Evolutionary conservation across 2,329 filamentous ascomycete species (phyloP).

Genomic region (Endocalyx cinctus): DNA sequence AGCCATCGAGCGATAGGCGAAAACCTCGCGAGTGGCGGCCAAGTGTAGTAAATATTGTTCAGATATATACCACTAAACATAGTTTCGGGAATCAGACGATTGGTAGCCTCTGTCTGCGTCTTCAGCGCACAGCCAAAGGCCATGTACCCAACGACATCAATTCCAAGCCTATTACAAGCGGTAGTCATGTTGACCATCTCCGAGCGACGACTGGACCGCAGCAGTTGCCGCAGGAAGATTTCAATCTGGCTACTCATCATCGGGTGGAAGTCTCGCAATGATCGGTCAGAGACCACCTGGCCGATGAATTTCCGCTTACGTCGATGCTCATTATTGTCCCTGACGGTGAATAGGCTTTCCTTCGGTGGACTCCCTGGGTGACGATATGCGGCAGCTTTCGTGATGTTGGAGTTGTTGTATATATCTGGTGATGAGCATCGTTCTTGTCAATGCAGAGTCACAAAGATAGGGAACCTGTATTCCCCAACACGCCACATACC

Average conservation of each 20-base stretch:
- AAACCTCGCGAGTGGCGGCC: too few species aligned
- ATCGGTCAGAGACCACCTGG: slow-evolving; percentile 2
- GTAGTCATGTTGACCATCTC: slow-evolving; percentile 1
- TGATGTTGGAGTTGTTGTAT: slow-evolving; percentile 2
- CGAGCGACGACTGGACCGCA: background rate
- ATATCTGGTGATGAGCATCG: slow-evolving; percentile 2
- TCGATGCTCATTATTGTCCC: slow-evolving; percentile 2
- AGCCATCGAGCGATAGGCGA: too few species aligned
- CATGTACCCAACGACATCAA: slow-evolving; percentile 3
- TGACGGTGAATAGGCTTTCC: slow-evolving; percentile 1
- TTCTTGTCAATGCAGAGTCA: background rate
- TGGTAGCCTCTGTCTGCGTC: slow-evolving; percentile 2
- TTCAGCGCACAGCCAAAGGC: slow-evolving; percentile 2
- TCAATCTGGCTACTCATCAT: slow-evolving; percentile 1
- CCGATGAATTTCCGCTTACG: slow-evolving; percentile 4
- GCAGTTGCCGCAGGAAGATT: slow-evolving; percentile 1
- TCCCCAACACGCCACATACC: background rate
- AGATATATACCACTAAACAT: too few species aligned
- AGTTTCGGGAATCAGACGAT: slow-evolving; percentile 4
- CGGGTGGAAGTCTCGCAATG: slow-evolving; percentile 4
- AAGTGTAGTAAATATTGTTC: too few species aligned
- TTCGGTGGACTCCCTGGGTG: background rate
- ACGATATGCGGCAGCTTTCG: slow-evolving; percentile 4
- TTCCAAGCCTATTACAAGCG: background rate
- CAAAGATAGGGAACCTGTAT: background rate